Evolutionary conservation across 352 stramenopile species (phyloP).

Genomic region (Globisporangium lucens): DNA sequence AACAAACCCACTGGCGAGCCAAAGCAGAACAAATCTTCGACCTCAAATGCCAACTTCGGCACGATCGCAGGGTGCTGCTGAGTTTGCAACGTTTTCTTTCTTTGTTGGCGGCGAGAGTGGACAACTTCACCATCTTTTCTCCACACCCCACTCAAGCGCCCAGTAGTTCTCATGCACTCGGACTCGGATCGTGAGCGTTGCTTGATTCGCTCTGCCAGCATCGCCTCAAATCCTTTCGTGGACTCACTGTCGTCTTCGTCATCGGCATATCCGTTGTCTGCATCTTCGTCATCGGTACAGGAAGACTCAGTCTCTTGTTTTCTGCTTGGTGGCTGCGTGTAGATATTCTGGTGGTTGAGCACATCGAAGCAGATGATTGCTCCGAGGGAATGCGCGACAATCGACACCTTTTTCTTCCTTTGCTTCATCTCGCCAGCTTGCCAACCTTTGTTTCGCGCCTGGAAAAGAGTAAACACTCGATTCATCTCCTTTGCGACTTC

Average conservation of each 20-base stretch:
- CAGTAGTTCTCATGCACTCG: slow-evolving; percentile 16
- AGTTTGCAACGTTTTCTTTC: neutral
- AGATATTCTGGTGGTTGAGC: slow-evolving; percentile 64
- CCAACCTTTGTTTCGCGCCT: slow-evolving; percentile 58
- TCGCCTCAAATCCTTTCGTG: slow-evolving; percentile 30
- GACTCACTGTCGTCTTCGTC: slow-evolving; percentile 37
- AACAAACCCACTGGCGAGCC: slow-evolving; percentile 91
- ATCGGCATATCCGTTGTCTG: slow-evolving; percentile 34
- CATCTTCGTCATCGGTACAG: slow-evolving; percentile 16
- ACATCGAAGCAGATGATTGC: slow-evolving; percentile 93
- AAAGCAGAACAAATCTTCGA: slow-evolving; percentile 88
- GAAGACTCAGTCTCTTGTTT: slow-evolving; percentile 20
- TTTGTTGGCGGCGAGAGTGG: slow-evolving; percentile 7
- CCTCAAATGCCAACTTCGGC: slow-evolving; percentile 68
- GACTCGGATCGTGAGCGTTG: slow-evolving; percentile 47
- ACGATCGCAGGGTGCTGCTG: slow-evolving; percentile 28
- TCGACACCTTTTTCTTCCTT: slow-evolving; percentile 77
- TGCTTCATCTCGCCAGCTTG: slow-evolving; percentile 13
- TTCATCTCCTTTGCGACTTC: slow-evolving; percentile 93
- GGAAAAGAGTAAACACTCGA: slow-evolving; percentile 77
- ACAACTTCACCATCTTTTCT: slow-evolving; percentile 11
- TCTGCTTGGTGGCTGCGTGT: slow-evolving; percentile 29
- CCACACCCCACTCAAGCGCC: slow-evolving; percentile 11
- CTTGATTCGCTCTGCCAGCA: slow-evolving; percentile 23
- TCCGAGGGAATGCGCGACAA: slow-evolving; percentile 86